A percentile compares a stretch with the other conserved stretches of the same genome.
Evolutionary conservation across 2,329 filamentous ascomycete species (phyloP).

Genomic region (Alternaria sp.): DNA sequence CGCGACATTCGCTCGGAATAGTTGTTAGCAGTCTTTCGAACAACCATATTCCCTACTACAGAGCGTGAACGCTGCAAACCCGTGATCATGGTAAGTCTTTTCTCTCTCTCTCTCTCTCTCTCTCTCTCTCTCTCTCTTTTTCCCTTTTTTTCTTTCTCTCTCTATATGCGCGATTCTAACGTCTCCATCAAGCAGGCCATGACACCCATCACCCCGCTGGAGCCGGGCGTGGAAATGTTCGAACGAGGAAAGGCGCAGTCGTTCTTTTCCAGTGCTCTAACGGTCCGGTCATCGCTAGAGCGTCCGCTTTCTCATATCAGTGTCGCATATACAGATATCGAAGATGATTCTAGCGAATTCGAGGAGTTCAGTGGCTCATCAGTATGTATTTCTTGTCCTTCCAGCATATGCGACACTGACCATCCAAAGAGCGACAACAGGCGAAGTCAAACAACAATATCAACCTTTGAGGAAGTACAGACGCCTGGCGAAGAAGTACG

Average conservation of each 20-base stretch:
- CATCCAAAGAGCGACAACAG: slow-evolving; percentile 63
- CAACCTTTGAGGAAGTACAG: slow-evolving; percentile 82
- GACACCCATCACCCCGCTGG: slow-evolving; percentile 56
- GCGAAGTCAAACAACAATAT: slow-evolving; percentile 84
- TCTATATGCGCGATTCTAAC: slow-evolving; percentile 33
- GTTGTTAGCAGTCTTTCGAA: slow-evolving; percentile 33
- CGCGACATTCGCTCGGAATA: slow-evolving; percentile 30
- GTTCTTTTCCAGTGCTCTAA: slow-evolving; percentile 63
- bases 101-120: slow-evolving; percentile 15
- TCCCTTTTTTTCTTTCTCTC: slow-evolving; percentile 9
- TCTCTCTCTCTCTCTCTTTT: too few species aligned
- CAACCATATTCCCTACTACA: slow-evolving; percentile 24
- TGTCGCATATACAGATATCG: slow-evolving; percentile 79
- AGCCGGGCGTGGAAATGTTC: slow-evolving; percentile 59
- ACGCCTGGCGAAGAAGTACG: slow-evolving; percentile 73
- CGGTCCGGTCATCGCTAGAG: slow-evolving; percentile 53
- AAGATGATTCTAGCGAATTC: slow-evolving; percentile 62
- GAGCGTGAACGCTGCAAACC: slow-evolving; percentile 32
- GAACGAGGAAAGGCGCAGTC: slow-evolving; percentile 60
- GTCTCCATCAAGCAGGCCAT: slow-evolving; percentile 54
- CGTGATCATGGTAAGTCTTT: slow-evolving; percentile 50
- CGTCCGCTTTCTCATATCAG: slow-evolving; percentile 76
- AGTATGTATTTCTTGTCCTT: slow-evolving; percentile 59
- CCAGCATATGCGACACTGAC: slow-evolving; percentile 33
- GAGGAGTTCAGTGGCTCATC: slow-evolving; percentile 67